Evolutionary conservation across 1,284 basidiomycete species (phyloP), one percentile per base, ranked within the genome.

Genomic region (Coniferiporia sulphurascens): DNA sequence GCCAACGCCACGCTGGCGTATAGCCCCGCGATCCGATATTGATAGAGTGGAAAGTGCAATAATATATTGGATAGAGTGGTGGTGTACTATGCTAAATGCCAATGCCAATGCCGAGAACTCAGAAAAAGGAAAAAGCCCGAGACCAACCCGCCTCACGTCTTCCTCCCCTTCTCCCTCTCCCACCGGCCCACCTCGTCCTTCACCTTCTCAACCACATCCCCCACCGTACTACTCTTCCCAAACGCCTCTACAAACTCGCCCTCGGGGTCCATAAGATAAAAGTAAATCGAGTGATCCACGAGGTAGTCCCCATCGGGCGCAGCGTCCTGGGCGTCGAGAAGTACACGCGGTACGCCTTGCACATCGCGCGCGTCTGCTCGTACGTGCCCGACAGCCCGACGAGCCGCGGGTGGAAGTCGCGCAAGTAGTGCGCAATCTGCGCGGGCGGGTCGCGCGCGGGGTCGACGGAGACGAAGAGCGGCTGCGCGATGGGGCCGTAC

Each of bases 201-300:
- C 52, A 89, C 80, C 64, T 83, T 82, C 52, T 75, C 74, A 6
- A 83, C 73, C 13, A 96, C 89, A 41, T 94, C 90, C 41, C 87
- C 81, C 4, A 83, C 79, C 0, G 81, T 83, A 56, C 83, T 87
- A 56, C 81, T 83, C 76, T 97, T 93, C 10, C 96, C 97, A 71
- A 98, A 98, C 2, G 97, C 96, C 68, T 99, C 95, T 1, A 98
- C 93, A 67, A 98, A 99, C 69, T 90, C 82, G 17, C 96, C 96
- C 7, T 87, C 75, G 0, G 97, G 96, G 70, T 98, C 95, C 95
- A 99, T 98, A 38, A 99, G 82, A 74, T 99, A 99, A 70, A 99
- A 93, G 73, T 95, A 98, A 71, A 98, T 98, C 55, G 89, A 89
- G 74, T 98, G 95, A 73, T 97, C 95, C 35, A 99, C 96, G 55